These are phyloP conservation scores for Zychaea mexicana DNA, from an alignment of 371 early-diverging fungal genomes.

Conservation along the genomic window DNA sequence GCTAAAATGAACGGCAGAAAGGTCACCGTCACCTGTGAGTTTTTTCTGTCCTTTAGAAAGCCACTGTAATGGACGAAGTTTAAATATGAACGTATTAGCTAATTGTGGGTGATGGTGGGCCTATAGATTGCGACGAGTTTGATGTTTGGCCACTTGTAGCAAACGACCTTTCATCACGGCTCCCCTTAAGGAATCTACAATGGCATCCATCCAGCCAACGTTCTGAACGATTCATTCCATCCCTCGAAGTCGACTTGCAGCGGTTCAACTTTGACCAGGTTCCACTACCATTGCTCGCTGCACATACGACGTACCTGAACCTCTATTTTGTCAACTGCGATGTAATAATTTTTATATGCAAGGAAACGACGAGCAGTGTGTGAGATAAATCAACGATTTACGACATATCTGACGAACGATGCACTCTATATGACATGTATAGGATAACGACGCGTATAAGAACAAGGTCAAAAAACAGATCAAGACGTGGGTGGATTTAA, in stretches of 20 bases:
- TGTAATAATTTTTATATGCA: conserved; percentile 61
- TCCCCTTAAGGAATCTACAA: conserved; percentile 83
- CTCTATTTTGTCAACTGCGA: conserved; percentile 84
- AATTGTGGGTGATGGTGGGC: not conserved
- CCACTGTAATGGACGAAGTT: too few relatives aligned
- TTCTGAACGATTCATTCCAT: conserved; percentile 57
- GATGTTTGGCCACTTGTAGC: conserved; percentile 78
- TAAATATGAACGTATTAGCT: not conserved
- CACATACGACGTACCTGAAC: conserved; percentile 75
- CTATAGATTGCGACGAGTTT: conserved; percentile 73
- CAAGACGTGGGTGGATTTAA: conserved; percentile 80
- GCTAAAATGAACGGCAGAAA: conserved; percentile 46
- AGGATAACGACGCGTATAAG: conserved; percentile 88
- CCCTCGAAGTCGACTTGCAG: conserved; percentile 72
- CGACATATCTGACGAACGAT: conserved; percentile 10
- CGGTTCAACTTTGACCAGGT: conserved; percentile 59
- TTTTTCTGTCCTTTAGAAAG: not conserved
- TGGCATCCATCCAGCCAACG: conserved; percentile 83
- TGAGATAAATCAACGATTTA: too few relatives aligned
- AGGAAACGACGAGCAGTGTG: conserved; percentile 16
- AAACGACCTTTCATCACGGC: conserved; percentile 67
- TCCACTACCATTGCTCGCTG: conserved; percentile 58
- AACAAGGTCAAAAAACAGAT: conserved; percentile 72
- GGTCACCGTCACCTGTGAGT: conserved; percentile 46
- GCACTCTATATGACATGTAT: too few relatives aligned